These are phyloP conservation scores for Colletotrichum acutatum DNA, from an alignment of 2,329 filamentous ascomycete genomes.

Conservation along the genomic window DNA sequence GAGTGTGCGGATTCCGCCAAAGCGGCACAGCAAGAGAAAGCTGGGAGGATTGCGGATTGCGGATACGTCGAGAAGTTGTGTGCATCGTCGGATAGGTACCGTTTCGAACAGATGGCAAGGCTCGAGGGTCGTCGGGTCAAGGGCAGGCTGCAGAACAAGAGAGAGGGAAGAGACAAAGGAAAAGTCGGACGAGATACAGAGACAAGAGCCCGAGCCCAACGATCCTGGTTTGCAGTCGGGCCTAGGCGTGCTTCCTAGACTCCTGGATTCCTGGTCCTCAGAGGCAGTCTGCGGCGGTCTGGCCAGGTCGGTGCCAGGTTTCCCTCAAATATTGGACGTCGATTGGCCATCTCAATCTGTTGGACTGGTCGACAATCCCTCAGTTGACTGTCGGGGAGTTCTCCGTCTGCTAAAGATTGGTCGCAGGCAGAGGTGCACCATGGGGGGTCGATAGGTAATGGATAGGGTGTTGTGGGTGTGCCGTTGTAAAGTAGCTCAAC, in stretches of 20 bases:
- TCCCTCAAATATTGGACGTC: neutral
- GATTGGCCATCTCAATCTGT: neutral
- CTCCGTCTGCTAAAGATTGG: neutral
- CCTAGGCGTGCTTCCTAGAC: neutral
- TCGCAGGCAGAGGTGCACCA: neutral
- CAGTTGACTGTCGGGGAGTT: neutral
- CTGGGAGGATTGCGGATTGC: no score
- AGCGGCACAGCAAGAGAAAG: no score
- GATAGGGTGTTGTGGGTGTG: neutral
- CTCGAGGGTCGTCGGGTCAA: neutral
- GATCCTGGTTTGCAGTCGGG: neutral
- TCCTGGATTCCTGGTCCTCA: neutral
- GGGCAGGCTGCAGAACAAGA: neutral
- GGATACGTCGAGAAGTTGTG: no score
- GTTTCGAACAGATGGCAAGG: neutral
- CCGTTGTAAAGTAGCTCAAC: neutral
- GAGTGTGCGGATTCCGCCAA: no score
- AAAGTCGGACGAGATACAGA: neutral
- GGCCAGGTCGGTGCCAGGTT: slow-evolving; percentile 8
- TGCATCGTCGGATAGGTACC: neutral
- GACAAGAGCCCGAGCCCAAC: neutral
- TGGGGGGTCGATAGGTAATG: neutral
- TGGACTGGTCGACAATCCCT: neutral
- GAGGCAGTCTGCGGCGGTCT: slow-evolving; percentile 5
- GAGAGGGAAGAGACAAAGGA: neutral